Conservation (phyloP, 1,139 yeast species). For the Nakaseomyces uthaithaninus region DNA sequence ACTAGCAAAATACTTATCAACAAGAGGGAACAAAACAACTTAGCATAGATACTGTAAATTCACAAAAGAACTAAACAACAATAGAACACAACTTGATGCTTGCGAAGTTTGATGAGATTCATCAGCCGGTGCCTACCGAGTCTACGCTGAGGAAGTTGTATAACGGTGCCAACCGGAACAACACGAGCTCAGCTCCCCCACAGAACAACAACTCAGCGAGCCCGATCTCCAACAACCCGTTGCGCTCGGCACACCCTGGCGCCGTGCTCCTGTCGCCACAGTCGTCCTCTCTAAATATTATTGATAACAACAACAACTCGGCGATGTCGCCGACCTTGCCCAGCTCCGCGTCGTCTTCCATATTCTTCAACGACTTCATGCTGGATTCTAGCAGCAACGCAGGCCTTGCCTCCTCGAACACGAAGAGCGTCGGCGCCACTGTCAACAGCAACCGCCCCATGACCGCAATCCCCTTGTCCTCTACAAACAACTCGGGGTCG, state of each 20-base stretch:
- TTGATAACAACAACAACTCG: slow-evolving; percentile 7
- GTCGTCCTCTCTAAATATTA: slow-evolving; percentile 18
- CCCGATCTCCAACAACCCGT: slow-evolving; percentile 14
- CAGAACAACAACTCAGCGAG: slow-evolving; percentile 1
- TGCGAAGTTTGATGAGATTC: slow-evolving; percentile 5
- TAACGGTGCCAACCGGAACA: slow-evolving; percentile 1
- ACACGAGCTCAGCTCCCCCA: slow-evolving; percentile 8
- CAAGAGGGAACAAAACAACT: neutral
- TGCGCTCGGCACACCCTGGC: slow-evolving; percentile 32
- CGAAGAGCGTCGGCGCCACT: too few relatives aligned
- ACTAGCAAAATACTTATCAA: too few relatives aligned
- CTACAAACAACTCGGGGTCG: neutral
- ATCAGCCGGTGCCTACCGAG: slow-evolving; percentile 6
- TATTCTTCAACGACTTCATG: slow-evolving; percentile 2
- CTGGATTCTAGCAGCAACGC: neutral
- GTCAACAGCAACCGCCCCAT: slow-evolving; percentile 4
- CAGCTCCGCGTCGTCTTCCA: slow-evolving; percentile 20
- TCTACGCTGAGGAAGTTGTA: neutral
- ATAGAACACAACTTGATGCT: neutral
- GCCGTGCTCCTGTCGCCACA: slow-evolving; percentile 34
- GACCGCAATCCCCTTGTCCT: slow-evolving; percentile 2
- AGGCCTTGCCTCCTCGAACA: neutral
- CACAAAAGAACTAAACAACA: neutral
- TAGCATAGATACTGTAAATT: neutral
- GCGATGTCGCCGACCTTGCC: slow-evolving; percentile 17